These are phyloP conservation scores for Talaromyces wortmannii DNA, from an alignment of 495 filamentous ascomycete species.

Conservation along the genomic window DNA sequence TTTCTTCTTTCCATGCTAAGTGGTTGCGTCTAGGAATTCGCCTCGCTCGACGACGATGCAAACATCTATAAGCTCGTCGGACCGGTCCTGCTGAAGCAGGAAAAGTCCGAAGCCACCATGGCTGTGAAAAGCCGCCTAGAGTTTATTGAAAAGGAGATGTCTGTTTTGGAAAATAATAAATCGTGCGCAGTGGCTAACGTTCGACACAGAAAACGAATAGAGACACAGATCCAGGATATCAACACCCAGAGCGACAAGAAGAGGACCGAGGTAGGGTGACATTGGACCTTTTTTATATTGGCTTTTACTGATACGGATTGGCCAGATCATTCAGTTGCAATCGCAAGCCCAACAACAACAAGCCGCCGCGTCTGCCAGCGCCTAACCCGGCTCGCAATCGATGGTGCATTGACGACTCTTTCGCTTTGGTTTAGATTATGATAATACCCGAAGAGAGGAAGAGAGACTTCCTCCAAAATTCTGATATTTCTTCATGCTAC, in stretches of 20 bases:
- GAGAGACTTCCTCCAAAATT: no score
- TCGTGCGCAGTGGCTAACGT: neutral
- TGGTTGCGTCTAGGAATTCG: conserved; percentile 59
- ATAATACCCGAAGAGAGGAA: no score
- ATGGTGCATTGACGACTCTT: neutral
- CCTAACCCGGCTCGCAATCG: neutral
- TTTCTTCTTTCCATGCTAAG: no score
- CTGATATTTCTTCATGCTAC: neutral
- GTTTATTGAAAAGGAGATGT: conserved; percentile 95
- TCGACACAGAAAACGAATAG: conserved; percentile 64
- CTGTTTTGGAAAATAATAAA: no score
- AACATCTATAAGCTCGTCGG: conserved; percentile 94
- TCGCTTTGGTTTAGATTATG: no score
- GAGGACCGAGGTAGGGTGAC: conserved; percentile 55
- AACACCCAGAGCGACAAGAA: conserved; percentile 78
- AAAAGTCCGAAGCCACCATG: conserved; percentile 77
- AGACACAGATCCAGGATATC: conserved; percentile 69
- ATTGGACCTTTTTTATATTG: neutral
- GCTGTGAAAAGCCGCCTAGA: conserved; percentile 85
- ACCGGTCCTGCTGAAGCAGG: conserved; percentile 90
- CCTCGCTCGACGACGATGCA: conserved; percentile 65
- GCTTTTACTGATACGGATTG: conserved; percentile 10
- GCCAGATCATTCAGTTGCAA: conserved; percentile 37
- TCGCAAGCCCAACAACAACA: conserved; percentile 32
- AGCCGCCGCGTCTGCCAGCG: conserved; percentile 22